A percentile compares a stretch with the other conserved stretches of the same genome.
Evolutionary conservation across 805 yeast species (phyloP).

Genomic region (Yamadazyma kitorensis): DNA sequence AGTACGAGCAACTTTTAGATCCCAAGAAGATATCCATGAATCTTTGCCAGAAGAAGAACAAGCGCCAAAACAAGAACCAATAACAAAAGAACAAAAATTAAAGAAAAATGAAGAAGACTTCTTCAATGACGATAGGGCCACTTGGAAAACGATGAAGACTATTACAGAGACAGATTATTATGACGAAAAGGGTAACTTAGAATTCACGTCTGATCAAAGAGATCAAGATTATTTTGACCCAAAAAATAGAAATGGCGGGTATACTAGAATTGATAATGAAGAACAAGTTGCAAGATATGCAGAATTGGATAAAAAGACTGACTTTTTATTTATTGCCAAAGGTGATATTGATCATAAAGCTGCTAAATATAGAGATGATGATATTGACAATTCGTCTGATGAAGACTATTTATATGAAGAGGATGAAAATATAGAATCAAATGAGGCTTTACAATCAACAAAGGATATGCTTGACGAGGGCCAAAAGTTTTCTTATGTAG

Average conservation of each 20-base stretch:
- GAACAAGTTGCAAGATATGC: conserved; percentile 76
- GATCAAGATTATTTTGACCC: conserved; percentile 28
- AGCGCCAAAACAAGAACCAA: neutral
- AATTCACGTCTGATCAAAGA: conserved; percentile 29
- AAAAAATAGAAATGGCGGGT: conserved; percentile 56
- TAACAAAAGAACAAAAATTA: conserved; percentile 3
- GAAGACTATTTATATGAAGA: conserved; percentile 21
- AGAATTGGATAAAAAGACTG: conserved; percentile 50
- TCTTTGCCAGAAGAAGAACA: neutral
- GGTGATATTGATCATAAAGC: conserved; percentile 17
- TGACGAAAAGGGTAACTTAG: conserved; percentile 72
- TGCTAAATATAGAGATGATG: conserved; percentile 26
- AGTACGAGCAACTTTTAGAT: conserved; percentile 3
- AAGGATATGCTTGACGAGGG: conserved; percentile 75
- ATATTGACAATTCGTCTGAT: conserved; percentile 18
- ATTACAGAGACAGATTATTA: conserved; percentile 75
- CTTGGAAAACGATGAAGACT: conserved; percentile 87
- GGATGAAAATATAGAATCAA: conserved; percentile 46
- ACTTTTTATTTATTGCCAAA: conserved; percentile 42
- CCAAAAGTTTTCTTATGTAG: conserved; percentile 90
- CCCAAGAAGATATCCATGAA: neutral
- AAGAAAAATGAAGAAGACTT: conserved; percentile 23
- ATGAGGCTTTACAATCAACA: conserved; percentile 74
- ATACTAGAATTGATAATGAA: conserved; percentile 85
- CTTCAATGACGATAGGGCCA: conserved; percentile 34